Percentiles rank a stretch among this genome's conserved stretches.
Conservation (phyloP, 2,329 filamentous ascomycete genomes). For the Alternaria gaisen region DNA sequence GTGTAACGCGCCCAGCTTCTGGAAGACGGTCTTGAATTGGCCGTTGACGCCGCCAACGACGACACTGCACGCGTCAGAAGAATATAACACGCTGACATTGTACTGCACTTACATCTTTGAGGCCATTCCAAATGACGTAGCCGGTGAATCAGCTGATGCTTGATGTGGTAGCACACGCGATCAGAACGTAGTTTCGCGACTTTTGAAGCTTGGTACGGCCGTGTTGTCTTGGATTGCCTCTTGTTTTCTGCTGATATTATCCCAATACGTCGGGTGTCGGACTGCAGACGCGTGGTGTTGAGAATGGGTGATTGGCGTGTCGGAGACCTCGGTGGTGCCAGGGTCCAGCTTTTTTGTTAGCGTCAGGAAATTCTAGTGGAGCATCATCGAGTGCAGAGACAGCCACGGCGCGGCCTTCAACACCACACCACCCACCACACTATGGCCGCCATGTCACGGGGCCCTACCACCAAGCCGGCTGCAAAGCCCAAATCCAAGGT, state of each 20-base stretch:
- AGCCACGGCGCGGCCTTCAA: slow-evolving; percentile 11
- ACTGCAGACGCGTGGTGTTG: slow-evolving; percentile 25
- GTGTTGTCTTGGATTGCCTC: neutral
- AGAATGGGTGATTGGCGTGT: slow-evolving; percentile 22
- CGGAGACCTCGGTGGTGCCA: slow-evolving; percentile 21
- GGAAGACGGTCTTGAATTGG: slow-evolving; percentile 76
- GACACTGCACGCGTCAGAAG: slow-evolving; percentile 62
- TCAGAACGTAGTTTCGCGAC: neutral
- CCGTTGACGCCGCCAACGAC: slow-evolving; percentile 87
- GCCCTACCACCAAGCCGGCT: slow-evolving; percentile 30
- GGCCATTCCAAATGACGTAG: slow-evolving; percentile 55
- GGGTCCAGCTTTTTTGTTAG: slow-evolving; percentile 33
- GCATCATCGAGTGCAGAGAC: slow-evolving; percentile 17
- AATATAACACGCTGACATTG: neutral
- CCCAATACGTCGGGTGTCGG: neutral
- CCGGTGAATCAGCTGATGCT: neutral
- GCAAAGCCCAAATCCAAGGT: slow-evolving; percentile 28
- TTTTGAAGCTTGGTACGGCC: neutral
- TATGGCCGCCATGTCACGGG: slow-evolving; percentile 57
- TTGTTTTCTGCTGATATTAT: neutral
- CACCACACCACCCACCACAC: slow-evolving; percentile 18
- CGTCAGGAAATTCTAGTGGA: slow-evolving; percentile 44
- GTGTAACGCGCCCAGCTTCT: slow-evolving; percentile 82
- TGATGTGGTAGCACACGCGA: neutral
- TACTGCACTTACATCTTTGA: slow-evolving; percentile 60